Percentiles rank a stretch among this genome's conserved stretches.
phyloP scores from a whole-genome alignment of 1,284 basidiomycete genomes.

The Erythrobasidium hasegawianum region DNA sequence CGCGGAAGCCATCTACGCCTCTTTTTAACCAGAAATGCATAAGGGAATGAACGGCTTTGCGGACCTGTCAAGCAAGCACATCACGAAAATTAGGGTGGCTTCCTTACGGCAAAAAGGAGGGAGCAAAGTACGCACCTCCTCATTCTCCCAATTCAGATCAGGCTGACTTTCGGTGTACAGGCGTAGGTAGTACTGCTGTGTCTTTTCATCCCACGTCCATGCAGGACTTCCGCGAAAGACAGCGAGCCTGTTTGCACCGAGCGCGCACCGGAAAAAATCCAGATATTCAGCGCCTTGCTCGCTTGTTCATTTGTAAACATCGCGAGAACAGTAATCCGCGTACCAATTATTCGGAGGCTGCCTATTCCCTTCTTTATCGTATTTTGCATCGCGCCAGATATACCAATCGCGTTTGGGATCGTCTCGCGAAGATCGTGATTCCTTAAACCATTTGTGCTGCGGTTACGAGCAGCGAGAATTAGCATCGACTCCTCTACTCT shows the following conservation, averaged over 20 bases:
- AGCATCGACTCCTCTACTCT: neutral
- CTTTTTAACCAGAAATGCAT: slow-evolving; percentile 71
- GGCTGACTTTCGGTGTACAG: slow-evolving; percentile 67
- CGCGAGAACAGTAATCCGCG: neutral
- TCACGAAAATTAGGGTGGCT: neutral
- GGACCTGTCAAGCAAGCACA: neutral
- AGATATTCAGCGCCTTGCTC: neutral
- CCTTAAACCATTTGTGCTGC: slow-evolving; percentile 69
- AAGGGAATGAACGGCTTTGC: slow-evolving; percentile 53
- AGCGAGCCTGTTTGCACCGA: neutral
- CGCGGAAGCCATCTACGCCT: slow-evolving; percentile 68
- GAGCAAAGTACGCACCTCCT: slow-evolving; percentile 45
- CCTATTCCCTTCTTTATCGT: slow-evolving; percentile 51
- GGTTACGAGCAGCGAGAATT: neutral
- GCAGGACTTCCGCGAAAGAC: slow-evolving; percentile 58
- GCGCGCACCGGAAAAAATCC: neutral
- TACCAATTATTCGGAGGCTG: slow-evolving; percentile 67
- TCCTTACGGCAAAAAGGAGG: neutral
- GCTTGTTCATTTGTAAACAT: neutral
- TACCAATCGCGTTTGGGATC: slow-evolving; percentile 68
- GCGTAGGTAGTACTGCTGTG: slow-evolving; percentile 70
- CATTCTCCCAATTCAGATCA: slow-evolving; percentile 74
- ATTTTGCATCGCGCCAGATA: slow-evolving; percentile 65
- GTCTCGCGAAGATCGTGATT: slow-evolving; percentile 60
- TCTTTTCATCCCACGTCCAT: slow-evolving; percentile 67